These are phyloP conservation scores for Pterothamnion heteromorphum DNA, from an alignment of 31 red algal genomes.

Conservation along the genomic window DNA sequence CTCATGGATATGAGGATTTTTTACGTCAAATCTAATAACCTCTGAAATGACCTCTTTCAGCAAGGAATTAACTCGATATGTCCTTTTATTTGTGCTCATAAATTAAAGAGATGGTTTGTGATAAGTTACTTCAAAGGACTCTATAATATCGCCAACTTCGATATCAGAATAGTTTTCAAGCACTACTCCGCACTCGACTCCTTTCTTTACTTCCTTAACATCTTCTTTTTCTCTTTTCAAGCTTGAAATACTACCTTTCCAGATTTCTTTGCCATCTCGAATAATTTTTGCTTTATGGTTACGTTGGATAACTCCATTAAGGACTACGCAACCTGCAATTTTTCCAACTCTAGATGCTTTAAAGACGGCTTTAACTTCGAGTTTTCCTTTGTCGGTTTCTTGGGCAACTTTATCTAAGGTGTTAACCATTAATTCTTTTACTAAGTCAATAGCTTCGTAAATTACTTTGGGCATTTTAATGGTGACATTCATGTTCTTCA, in stretches of 20 bases:
- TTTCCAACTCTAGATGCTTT: constrained; percentile 33
- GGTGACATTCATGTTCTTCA: not conserved
- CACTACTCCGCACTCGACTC: constrained; percentile 59
- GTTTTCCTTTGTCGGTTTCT: not conserved
- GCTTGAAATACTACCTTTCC: constrained; percentile 41
- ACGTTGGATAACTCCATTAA: constrained; percentile 36
- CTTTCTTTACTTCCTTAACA: constrained; percentile 48
- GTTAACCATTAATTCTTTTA: not conserved
- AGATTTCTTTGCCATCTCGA: constrained; percentile 46
- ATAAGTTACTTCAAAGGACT: constrained; percentile 16
- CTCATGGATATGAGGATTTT: not conserved
- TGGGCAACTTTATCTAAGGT: not conserved
- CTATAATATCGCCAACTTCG: constrained; percentile 38
- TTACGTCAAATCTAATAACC: not conserved
- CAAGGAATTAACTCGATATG: not conserved
- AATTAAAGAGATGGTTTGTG: constrained; percentile 16
- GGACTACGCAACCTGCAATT: constrained; percentile 22
- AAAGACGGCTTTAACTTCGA: constrained; percentile 26
- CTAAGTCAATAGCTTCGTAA: constrained; percentile 26
- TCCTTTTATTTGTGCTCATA: not conserved
- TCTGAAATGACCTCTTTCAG: not conserved
- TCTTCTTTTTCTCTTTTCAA: constrained; percentile 62
- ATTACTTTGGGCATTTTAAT: constrained; percentile 12
- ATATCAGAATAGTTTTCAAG: constrained; percentile 47
- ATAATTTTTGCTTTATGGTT: not conserved